Evolutionary conservation across 352 stramenopile species (phyloP), one percentile per base, ranked within the genome.

Genomic region (Pythium rhizo-oryzae): DNA sequence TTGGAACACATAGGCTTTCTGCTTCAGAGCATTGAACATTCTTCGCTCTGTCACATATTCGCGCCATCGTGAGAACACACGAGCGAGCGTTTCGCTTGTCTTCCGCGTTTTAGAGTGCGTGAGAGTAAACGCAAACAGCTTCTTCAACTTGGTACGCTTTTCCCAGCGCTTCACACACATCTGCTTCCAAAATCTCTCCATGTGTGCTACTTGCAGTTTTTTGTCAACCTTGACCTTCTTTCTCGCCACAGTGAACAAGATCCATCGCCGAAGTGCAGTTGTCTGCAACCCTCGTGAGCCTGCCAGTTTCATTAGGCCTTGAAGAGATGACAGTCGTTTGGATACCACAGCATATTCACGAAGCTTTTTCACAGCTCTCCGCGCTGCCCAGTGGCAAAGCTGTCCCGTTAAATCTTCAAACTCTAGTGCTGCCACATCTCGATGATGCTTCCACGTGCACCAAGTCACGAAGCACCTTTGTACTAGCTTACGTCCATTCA

Each of bases 1-100:
- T 1, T 72, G 77, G 43, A 86, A 89, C 0, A 75, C 77, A 11
- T 54, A 4, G 2, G 82, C 82, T 19, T 83, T 83, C 13, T 85
- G 47, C 49, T 70, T 58, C 5, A 87, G 72, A 0, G 58, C 16
- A 13, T 53, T 44, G 3, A 44, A 56, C 3, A 82, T 57, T 6
- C 25, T 44, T 8, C 66, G 58, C 28, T 61, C 28, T 0, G 16
- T n/a, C 9, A 65, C 24, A 44, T 81, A 80, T 16, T 28, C 51
- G 18, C 47, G 72, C 82, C 82, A 90, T 25, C 50, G 63, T 0
- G 33, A n/a, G 23, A 85, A 76, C 8, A 70, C 35, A 15, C 28
- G 41, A 8, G 1, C 52, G 18, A 72, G 24, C 18, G 63, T 35
- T 2, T 51, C 63, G 12, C 49, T 47, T 6, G 52, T 73, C 0